These are phyloP conservation scores for Acaromyces ingoldii DNA, from an alignment of 1,284 basidiomycete species.

Conservation along the genomic window DNA sequence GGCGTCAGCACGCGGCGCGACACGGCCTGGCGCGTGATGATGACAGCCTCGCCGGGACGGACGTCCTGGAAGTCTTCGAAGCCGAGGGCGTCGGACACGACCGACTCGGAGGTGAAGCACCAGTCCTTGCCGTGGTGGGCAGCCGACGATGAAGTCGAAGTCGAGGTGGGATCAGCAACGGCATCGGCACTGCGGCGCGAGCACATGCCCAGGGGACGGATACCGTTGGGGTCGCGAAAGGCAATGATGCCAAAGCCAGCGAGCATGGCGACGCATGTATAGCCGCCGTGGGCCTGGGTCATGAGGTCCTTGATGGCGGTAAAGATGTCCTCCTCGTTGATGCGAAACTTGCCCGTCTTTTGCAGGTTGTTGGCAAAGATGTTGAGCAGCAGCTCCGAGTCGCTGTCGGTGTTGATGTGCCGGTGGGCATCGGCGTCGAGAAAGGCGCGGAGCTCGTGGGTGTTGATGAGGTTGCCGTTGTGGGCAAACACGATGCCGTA, in stretches of 20 bases:
- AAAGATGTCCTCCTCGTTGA: constrained; percentile 99
- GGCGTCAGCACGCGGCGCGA: constrained; percentile 40
- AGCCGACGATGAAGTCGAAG: constrained; percentile 1
- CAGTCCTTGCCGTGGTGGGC: constrained; percentile 61
- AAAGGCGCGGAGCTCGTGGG: constrained; percentile 73
- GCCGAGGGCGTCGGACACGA: constrained; percentile 87
- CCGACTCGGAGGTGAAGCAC: constrained; percentile 89
- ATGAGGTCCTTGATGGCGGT: constrained; percentile 85
- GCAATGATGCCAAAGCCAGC: constrained; percentile 98
- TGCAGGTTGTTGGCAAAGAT: constrained; percentile 97
- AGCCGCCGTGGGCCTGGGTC: constrained; percentile 82
- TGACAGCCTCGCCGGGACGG: constrained; percentile 85
- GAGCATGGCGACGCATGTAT: constrained; percentile 95
- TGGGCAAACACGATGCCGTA: constrained; percentile 98
- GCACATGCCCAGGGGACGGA: constrained; percentile 66
- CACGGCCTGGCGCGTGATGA: constrained; percentile 64
- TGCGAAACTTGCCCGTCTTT: constrained; percentile 94
- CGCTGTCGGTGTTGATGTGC: constrained; percentile 97
- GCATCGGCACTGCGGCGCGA: constrained; percentile 26
- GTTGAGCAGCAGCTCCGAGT: constrained; percentile 94
- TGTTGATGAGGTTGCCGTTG: constrained; percentile 99
- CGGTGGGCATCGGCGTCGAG: constrained; percentile 95
- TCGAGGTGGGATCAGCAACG: neutral
- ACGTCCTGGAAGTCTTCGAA: constrained; percentile 92
- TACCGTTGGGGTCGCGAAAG: constrained; percentile 98